Evolutionary conservation across 805 yeast species (phyloP).

Genomic region (Kurtzmaniella fragi): DNA sequence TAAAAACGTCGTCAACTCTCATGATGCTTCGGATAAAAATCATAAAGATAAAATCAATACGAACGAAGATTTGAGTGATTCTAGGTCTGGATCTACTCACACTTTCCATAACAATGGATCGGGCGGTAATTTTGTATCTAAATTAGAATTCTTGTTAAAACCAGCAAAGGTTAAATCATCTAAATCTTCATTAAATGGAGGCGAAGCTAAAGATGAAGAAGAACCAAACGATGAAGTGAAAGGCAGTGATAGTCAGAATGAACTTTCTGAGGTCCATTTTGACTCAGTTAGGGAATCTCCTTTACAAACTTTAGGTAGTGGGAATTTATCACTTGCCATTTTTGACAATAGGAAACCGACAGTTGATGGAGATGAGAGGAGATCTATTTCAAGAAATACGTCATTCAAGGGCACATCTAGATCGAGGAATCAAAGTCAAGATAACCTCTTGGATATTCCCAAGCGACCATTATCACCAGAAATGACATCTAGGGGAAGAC

Average conservation of each 20-base stretch:
- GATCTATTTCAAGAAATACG: slow-evolving; percentile 9
- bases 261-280: slow-evolving; percentile 36
- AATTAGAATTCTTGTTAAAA: slow-evolving; percentile 20
- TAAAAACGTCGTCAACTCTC: no score
- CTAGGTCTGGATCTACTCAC: no score
- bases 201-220: background rate
- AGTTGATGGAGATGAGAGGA: slow-evolving; percentile 4
- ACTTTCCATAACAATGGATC: no score
- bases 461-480: slow-evolving; percentile 9
- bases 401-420: slow-evolving; percentile 3
- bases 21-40: no score
- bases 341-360: slow-evolving; percentile 11
- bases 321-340: slow-evolving; percentile 35
- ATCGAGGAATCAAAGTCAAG: background rate
- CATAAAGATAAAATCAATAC: no score
- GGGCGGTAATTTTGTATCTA: slow-evolving; percentile 1
- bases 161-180: slow-evolving; percentile 12
- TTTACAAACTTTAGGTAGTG: slow-evolving; percentile 45
- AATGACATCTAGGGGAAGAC: slow-evolving; percentile 4
- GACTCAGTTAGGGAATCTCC: slow-evolving; percentile 44
- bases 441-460: background rate
- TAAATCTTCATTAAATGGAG: slow-evolving; percentile 4
- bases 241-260: background rate
- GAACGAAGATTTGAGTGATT: no score
- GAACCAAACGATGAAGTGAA: background rate